Conservation (phyloP, 1,284 basidiomycete species). For the Lignosus rhinocerotis region DNA sequence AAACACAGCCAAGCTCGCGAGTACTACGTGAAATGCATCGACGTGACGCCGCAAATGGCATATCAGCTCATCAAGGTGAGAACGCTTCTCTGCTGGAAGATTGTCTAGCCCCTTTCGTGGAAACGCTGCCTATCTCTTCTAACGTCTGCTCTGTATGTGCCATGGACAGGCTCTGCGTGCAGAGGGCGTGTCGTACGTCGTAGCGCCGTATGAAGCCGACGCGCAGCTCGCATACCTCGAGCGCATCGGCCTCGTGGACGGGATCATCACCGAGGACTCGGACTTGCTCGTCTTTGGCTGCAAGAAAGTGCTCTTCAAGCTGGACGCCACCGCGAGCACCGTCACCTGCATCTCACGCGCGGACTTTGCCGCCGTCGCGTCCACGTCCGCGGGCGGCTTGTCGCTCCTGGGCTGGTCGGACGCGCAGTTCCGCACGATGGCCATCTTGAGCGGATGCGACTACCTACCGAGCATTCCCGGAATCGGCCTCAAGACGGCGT, state of each 20-base stretch:
- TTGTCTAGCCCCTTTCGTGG: slow-evolving; percentile 12
- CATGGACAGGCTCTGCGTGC: slow-evolving; percentile 72
- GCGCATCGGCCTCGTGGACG: slow-evolving; percentile 80
- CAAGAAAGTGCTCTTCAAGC: slow-evolving; percentile 82
- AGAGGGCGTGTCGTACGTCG: slow-evolving; percentile 82
- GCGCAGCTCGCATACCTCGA: slow-evolving; percentile 96
- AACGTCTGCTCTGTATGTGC: background rate
- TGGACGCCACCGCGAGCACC: slow-evolving; percentile 73
- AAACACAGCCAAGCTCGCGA: slow-evolving; percentile 83
- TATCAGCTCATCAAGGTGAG: slow-evolving; percentile 93
- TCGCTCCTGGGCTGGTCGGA: slow-evolving; percentile 90
- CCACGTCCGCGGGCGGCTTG: slow-evolving; percentile 58
- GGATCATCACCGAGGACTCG: slow-evolving; percentile 96
- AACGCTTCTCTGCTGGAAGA: slow-evolving; percentile 23
- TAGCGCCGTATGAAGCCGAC: slow-evolving; percentile 99
- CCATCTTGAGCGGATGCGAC: slow-evolving; percentile 96
- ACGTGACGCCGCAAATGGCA: slow-evolving; percentile 97
- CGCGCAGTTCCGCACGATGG: slow-evolving; percentile 90
- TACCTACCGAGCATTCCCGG: slow-evolving; percentile 94
- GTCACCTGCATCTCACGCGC: slow-evolving; percentile 81
- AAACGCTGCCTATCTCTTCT: slow-evolving; percentile 2
- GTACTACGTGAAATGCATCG: slow-evolving; percentile 87
- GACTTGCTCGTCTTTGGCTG: slow-evolving; percentile 98
- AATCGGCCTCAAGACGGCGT: slow-evolving; percentile 95
- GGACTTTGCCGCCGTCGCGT: slow-evolving; percentile 70